Percentiles rank a stretch among this genome's conserved stretches.
Conservation (phyloP, 306 rosid genomes). For the Gastrolobium bilobum region DNA sequence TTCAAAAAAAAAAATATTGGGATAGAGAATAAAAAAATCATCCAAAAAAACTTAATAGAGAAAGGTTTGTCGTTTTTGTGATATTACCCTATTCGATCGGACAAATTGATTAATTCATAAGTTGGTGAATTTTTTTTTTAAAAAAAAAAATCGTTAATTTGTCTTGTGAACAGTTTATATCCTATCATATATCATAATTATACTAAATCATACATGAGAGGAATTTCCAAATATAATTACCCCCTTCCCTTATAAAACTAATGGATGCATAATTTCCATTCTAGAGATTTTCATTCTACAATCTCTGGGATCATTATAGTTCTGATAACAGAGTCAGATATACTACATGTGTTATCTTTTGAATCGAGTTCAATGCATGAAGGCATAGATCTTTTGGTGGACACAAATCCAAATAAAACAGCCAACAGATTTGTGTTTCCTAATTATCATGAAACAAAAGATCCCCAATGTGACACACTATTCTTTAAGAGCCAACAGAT, state of each 20-base stretch:
- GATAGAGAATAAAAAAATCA: too few relatives aligned
- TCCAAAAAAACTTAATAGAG: too few relatives aligned
- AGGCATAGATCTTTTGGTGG: conserved; percentile 27
- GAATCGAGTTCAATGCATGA: conserved; percentile 46
- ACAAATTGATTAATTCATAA: too few relatives aligned
- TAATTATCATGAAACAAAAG: conserved; percentile 38
- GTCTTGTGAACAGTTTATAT: too few relatives aligned
- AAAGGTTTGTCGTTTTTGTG: too few relatives aligned
- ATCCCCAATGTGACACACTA: conserved; percentile 44
- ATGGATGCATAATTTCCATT: background rate
- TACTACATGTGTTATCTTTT: background rate
- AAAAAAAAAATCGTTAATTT: too few relatives aligned
- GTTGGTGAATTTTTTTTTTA: too few relatives aligned
- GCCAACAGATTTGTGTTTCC: conserved; percentile 60
- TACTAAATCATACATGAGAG: too few relatives aligned
- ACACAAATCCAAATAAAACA: conserved; percentile 46
- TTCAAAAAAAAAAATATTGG: too few relatives aligned
- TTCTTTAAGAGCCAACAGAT: conserved; percentile 50
- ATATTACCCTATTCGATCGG: too few relatives aligned
- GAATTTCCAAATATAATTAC: background rate
- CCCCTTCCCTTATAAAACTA: background rate
- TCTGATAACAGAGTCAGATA: background rate
- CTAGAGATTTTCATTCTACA: background rate
- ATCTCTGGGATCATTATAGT: background rate
- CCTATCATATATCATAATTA: too few relatives aligned